Percentiles rank a stretch among this genome's conserved stretches.
These are phyloP conservation scores for Coemansia asiatica DNA, from an alignment of 192 early-diverging fungal species.

Conservation along the genomic window DNA sequence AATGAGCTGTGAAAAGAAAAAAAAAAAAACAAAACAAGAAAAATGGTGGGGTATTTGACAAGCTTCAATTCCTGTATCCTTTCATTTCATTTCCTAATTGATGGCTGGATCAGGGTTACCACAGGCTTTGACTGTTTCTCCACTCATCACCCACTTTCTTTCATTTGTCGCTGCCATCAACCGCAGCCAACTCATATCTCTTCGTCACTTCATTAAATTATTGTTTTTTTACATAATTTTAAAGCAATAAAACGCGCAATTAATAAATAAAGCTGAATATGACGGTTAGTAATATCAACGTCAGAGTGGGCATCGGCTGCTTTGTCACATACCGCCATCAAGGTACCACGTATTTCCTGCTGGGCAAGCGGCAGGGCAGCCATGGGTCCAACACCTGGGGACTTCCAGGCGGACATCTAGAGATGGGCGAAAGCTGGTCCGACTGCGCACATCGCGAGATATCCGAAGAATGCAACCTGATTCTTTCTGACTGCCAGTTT, in stretches of 20 bases:
- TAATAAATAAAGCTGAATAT: too few relatives aligned
- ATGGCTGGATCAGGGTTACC: too few relatives aligned
- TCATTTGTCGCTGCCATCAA: too few relatives aligned
- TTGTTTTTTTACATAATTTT: too few relatives aligned
- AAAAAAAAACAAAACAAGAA: background rate
- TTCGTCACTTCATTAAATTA: too few relatives aligned
- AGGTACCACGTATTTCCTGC: conserved; percentile 19
- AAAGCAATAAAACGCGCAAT: too few relatives aligned
- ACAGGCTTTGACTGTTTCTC: too few relatives aligned
- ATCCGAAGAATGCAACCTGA: conserved; percentile 15
- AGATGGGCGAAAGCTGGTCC: conserved; percentile 17
- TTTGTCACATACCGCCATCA: conserved; percentile 26
- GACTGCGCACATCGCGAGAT: conserved; percentile 15
- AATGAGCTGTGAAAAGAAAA: conserved; percentile 5
- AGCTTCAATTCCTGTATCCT: too few relatives aligned
- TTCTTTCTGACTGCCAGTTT: background rate
- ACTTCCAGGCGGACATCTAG: conserved; percentile 25
- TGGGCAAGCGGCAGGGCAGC: conserved; percentile 17
- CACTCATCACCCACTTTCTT: too few relatives aligned
- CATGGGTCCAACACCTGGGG: conserved; percentile 14
- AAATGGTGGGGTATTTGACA: too few relatives aligned
- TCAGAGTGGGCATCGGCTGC: conserved; percentile 30
- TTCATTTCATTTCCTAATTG: too few relatives aligned
- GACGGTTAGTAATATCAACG: background rate
- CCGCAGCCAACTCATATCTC: too few relatives aligned